A percentile compares a stretch with the other conserved stretches of the same genome.
phyloP scores from a whole-genome alignment of 306 rosid species.

The Castanea crenata region DNA sequence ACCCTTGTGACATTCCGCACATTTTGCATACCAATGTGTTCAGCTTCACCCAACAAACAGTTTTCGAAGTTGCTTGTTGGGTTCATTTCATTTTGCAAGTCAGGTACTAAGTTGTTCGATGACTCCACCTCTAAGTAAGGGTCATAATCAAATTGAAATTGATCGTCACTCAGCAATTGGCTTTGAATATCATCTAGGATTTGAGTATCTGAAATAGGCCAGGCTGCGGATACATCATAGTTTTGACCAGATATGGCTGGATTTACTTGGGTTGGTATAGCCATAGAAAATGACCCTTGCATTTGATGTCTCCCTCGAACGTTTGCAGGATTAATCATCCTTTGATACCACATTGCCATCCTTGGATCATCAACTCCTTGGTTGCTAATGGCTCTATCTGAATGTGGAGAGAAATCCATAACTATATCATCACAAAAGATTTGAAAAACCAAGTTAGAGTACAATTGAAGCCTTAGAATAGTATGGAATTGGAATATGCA shows the following conservation, averaged over 20 bases:
- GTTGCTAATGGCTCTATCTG: neutral
- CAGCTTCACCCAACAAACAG: too few species aligned
- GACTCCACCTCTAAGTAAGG: too few species aligned
- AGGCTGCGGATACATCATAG: too few species aligned
- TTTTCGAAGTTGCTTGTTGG: too few species aligned
- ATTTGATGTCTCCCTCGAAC: neutral
- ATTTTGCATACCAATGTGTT: too few species aligned
- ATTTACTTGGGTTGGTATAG: neutral
- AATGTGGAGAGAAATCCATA: neutral
- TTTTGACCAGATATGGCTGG: too few species aligned
- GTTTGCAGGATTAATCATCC: neutral
- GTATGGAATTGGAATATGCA: neutral
- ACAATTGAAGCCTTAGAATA: neutral
- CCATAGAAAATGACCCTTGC: neutral
- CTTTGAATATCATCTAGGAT: neutral
- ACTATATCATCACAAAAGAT: slow-evolving; percentile 7
- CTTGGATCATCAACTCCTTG: slow-evolving; percentile 11
- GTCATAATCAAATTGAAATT: neutral
- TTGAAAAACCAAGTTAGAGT: neutral
- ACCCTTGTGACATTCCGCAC: too few species aligned
- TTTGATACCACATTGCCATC: slow-evolving; percentile 26
- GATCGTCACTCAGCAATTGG: neutral
- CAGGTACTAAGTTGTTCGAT: too few species aligned
- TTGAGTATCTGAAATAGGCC: neutral
- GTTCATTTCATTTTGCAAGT: too few species aligned